phyloP scores from a whole-genome alignment of 1,284 basidiomycete species.

The Ceratobasidium sp. region DNA sequence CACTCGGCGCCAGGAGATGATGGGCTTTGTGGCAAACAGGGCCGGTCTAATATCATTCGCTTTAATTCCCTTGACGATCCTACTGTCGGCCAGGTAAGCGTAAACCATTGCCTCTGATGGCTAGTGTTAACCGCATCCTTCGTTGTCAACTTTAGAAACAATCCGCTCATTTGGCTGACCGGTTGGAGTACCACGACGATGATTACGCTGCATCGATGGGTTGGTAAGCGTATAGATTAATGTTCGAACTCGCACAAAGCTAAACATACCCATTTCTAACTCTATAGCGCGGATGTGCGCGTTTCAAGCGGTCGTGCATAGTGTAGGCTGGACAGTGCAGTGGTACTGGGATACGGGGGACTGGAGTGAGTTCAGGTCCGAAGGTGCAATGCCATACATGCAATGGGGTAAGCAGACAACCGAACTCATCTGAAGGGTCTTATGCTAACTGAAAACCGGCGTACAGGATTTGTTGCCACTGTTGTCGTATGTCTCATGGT shows the following conservation, averaged over 20 bases:
- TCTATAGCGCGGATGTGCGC: slow-evolving; percentile 28
- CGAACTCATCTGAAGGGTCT: neutral
- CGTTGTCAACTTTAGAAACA: slow-evolving; percentile 1
- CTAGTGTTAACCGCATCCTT: no score
- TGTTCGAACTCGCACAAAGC: no score
- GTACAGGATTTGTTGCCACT: slow-evolving; percentile 24
- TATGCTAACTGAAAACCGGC: neutral
- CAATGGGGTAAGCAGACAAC: slow-evolving; percentile 32
- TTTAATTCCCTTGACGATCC: slow-evolving; percentile 16
- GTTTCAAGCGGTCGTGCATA: slow-evolving; percentile 32
- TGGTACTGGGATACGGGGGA: slow-evolving; percentile 20
- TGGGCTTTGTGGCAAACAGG: slow-evolving; percentile 36
- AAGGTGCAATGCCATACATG: slow-evolving; percentile 33
- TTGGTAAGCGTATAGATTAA: slow-evolving; percentile 17
- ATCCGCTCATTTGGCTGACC: slow-evolving; percentile 23
- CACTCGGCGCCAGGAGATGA: slow-evolving; percentile 16
- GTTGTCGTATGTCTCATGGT: slow-evolving; percentile 39
- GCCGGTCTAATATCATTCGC: slow-evolving; percentile 34
- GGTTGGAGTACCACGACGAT: slow-evolving; percentile 23
- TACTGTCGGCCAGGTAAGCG: slow-evolving; percentile 15
- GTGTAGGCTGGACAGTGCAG: slow-evolving; percentile 28
- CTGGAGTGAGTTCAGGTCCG: slow-evolving; percentile 9
- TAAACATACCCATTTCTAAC: neutral
- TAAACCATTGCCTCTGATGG: no score
- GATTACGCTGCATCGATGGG: slow-evolving; percentile 38